These are phyloP conservation scores for Geum urbanum DNA, from an alignment of 306 rosid genomes.

Conservation along the genomic window DNA sequence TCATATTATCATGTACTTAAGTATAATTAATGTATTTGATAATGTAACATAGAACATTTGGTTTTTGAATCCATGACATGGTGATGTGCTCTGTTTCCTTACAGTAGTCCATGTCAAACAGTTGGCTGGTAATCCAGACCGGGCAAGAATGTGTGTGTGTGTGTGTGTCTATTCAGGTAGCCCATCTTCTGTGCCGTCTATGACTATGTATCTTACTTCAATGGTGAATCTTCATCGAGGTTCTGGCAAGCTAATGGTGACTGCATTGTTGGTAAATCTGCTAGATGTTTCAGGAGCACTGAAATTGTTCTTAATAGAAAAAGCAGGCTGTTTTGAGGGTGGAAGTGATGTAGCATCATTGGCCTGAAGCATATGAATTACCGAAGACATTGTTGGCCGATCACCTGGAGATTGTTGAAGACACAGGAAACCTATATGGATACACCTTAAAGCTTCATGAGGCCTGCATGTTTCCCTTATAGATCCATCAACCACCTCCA, in stretches of 20 bases:
- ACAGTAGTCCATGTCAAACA: too few species aligned
- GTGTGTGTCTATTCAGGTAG: too few species aligned
- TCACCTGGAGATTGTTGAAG: constrained; percentile 21
- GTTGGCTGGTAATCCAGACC: too few species aligned
- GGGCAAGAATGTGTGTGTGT: too few species aligned
- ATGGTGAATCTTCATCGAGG: background rate
- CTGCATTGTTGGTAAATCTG: background rate
- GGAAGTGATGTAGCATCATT: constrained; percentile 16
- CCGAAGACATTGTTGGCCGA: constrained; percentile 19
- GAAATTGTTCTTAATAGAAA: background rate
- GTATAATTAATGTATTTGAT: too few species aligned
- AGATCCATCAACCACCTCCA: constrained; percentile 24
- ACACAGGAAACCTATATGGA: constrained; percentile 21
- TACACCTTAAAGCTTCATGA: constrained; percentile 11
- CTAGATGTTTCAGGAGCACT: background rate
- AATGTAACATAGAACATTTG: too few species aligned
- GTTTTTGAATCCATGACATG: too few species aligned
- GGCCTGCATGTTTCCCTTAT: constrained; percentile 9
- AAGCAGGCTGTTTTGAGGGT: constrained; percentile 8
- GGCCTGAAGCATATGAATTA: background rate
- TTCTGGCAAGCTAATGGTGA: background rate
- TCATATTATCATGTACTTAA: too few species aligned
- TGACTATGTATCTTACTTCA: too few species aligned
- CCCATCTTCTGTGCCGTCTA: too few species aligned
- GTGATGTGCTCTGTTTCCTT: too few species aligned